Evolutionary conservation across 257 asterid species (phyloP).

Genomic region (Nicotiana noctiflora): DNA sequence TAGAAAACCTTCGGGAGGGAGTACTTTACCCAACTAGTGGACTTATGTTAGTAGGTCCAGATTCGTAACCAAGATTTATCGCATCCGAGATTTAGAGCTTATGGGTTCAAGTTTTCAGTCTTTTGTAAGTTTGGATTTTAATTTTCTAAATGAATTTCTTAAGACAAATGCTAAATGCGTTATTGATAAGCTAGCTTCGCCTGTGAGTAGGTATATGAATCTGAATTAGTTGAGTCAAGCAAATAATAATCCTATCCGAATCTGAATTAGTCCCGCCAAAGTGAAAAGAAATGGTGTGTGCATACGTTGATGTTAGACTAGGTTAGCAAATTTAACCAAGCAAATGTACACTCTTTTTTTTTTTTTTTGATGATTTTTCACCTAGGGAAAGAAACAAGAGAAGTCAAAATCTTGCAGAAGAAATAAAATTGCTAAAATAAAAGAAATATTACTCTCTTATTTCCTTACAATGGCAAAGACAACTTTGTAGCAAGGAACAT

Average conservation of each 20-base stretch:
- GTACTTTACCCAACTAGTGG: too few relatives aligned
- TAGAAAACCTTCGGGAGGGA: too few relatives aligned
- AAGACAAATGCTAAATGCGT: too few relatives aligned
- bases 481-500: conserved; percentile 9
- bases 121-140: too few relatives aligned
- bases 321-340: background rate
- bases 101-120: too few relatives aligned
- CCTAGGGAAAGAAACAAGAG: conserved; percentile 16
- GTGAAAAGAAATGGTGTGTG: background rate
- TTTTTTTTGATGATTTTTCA: conserved; percentile 4
- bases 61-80: fast-evolving
- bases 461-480: conserved; percentile 13
- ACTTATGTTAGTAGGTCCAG: too few relatives aligned
- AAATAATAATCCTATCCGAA: background rate
- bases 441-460: conserved; percentile 14
- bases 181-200: too few relatives aligned
- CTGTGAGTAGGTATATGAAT: too few relatives aligned
- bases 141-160: too few relatives aligned
- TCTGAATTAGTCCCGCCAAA: background rate
- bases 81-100: too few relatives aligned
- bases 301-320: background rate
- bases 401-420: conserved; percentile 7
- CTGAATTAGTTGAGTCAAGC: background rate
- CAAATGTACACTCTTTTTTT: background rate
- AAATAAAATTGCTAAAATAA: background rate